Percentiles rank a stretch among this genome's conserved stretches.
Evolutionary conservation across 2,329 filamentous ascomycete genomes (phyloP).

Genomic region (Cercospora zeae-maydis): DNA sequence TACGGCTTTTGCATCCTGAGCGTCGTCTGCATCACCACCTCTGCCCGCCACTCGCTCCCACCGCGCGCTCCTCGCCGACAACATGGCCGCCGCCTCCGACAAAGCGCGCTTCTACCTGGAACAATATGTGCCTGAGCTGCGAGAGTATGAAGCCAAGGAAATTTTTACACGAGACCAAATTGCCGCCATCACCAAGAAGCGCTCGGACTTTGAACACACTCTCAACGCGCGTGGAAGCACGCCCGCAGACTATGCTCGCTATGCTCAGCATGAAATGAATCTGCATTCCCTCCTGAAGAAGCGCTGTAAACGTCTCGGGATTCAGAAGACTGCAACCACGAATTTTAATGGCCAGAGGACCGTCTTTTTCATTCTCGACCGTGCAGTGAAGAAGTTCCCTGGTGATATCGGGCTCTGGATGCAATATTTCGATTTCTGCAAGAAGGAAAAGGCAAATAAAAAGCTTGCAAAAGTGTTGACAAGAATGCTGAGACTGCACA

Average conservation of each 20-base stretch:
- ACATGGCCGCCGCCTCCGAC: constrained; percentile 80
- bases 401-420: constrained; percentile 81
- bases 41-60: neutral
- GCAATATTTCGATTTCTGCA: constrained; percentile 80
- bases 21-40: neutral
- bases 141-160: constrained; percentile 86
- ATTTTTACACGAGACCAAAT: constrained; percentile 93
- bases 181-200: constrained; percentile 78
- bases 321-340: constrained; percentile 65
- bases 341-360: constrained; percentile 70
- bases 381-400: constrained; percentile 78
- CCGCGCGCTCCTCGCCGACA: neutral
- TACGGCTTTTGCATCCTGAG: neutral
- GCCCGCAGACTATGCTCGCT: constrained; percentile 76
- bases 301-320: constrained; percentile 73
- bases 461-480: constrained; percentile 60
- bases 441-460: constrained; percentile 60
- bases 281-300: constrained; percentile 73
- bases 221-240: constrained; percentile 77
- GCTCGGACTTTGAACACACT: constrained; percentile 89
- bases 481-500: constrained; percentile 76
- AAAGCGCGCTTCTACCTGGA: constrained; percentile 96
- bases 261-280: constrained; percentile 69
- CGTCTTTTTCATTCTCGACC: constrained; percentile 84
- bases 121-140: constrained; percentile 84